Evolutionary conservation across 2,329 filamentous ascomycete species (phyloP).

Genomic region (Paecilomyces sp.): DNA sequence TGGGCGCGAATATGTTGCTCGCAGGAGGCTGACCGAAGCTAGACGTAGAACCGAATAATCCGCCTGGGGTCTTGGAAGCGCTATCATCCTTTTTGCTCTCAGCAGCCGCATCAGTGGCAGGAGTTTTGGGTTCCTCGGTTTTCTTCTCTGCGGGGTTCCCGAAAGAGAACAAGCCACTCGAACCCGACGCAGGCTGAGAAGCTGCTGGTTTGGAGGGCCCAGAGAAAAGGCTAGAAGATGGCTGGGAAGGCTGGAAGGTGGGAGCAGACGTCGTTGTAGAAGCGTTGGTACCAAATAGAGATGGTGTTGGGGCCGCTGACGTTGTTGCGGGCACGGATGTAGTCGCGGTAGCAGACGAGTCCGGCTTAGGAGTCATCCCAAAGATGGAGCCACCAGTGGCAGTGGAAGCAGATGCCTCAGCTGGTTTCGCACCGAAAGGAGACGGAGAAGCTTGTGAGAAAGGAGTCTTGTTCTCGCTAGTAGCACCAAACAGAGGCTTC

Average conservation of each 20-base stretch:
- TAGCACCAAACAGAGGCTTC: conserved; percentile 11
- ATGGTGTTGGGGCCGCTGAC: conserved; percentile 6
- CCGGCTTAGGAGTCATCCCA: conserved; percentile 13
- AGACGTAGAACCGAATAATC: not conserved
- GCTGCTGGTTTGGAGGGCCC: conserved; percentile 1
- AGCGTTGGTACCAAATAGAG: conserved; percentile 10
- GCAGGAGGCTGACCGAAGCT: not conserved
- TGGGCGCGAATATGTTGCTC: not conserved
- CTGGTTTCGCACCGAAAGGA: conserved; percentile 15
- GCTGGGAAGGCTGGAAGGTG: conserved; percentile 14
- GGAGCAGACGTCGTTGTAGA: conserved; percentile 10
- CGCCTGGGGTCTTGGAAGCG: not conserved
- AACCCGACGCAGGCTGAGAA: not conserved
- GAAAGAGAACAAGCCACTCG: not conserved
- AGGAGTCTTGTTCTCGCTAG: conserved; percentile 6
- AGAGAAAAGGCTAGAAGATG: conserved; percentile 11
- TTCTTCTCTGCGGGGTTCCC: not conserved
- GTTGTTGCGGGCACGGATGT: conserved; percentile 11
- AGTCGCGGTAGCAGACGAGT: conserved; percentile 2
- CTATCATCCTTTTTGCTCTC: not conserved
- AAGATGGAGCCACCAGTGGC: conserved; percentile 20
- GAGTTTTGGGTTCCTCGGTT: not conserved
- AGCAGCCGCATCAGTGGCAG: not conserved
- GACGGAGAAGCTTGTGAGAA: conserved; percentile 16
- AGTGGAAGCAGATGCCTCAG: conserved; percentile 10